A percentile compares a stretch with the other conserved stretches of the same genome.
phyloP scores from a whole-genome alignment of 768 basidiomycete genomes.

The Pleurotus ostreatus region DNA sequence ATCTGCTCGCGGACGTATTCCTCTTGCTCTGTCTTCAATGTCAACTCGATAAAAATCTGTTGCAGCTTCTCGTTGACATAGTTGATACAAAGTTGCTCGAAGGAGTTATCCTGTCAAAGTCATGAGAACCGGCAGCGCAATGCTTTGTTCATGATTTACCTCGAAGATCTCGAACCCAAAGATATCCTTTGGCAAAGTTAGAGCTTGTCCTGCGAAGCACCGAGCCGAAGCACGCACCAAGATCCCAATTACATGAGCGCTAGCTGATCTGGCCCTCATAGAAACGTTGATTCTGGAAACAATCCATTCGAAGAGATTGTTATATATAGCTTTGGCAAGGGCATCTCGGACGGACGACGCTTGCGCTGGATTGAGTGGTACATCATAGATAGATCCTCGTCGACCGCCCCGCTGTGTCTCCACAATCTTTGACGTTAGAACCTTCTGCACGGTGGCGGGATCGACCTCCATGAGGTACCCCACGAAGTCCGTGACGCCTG shows the following conservation, averaged over 20 bases:
- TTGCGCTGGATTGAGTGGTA: slow-evolving; percentile 90
- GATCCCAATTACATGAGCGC: slow-evolving; percentile 87
- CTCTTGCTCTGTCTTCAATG: slow-evolving; percentile 98
- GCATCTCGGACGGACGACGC: slow-evolving; percentile 88
- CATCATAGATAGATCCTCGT: slow-evolving; percentile 95
- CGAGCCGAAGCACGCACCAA: slow-evolving; percentile 44
- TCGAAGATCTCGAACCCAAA: slow-evolving; percentile 99
- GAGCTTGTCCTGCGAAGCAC: slow-evolving; percentile 2
- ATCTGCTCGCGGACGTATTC: slow-evolving; percentile 98
- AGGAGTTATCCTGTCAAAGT: slow-evolving; percentile 77
- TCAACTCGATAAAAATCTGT: slow-evolving; percentile 98
- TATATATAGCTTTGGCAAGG: slow-evolving; percentile 93
- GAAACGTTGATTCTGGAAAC: slow-evolving; percentile 94
- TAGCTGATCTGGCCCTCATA: slow-evolving; percentile 80
- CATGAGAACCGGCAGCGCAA: background rate
- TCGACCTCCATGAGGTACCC: slow-evolving; percentile 93
- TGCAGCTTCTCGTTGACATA: slow-evolving; percentile 99
- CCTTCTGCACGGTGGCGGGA: slow-evolving; percentile 75
- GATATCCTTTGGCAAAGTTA: slow-evolving; percentile 64
- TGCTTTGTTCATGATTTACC: slow-evolving; percentile 31
- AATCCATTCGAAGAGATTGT: slow-evolving; percentile 99
- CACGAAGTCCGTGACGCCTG: slow-evolving; percentile 90
- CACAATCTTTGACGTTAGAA: slow-evolving; percentile 76
- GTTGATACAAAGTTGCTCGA: slow-evolving; percentile 99
- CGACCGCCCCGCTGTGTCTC: slow-evolving; percentile 93